Evolutionary conservation across 2,329 filamentous ascomycete genomes (phyloP), one percentile per base, ranked within the genome.

Genomic region (Penicillium sp.): DNA sequence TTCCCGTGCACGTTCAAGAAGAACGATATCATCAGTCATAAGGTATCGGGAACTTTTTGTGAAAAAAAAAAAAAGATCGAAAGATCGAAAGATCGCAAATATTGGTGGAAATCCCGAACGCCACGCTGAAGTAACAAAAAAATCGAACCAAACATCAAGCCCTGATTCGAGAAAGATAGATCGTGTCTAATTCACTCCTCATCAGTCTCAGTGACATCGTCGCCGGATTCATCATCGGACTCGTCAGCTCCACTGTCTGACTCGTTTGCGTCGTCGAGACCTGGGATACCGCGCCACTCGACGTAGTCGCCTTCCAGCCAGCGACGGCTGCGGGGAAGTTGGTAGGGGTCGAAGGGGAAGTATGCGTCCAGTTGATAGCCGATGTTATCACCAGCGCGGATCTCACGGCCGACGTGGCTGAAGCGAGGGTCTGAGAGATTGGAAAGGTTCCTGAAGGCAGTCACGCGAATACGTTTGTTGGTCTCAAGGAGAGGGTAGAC

Each of bases 331-430:
- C 86, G 81, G 0, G 93, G 93, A 49, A 99, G 80, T 68, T 93
- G 89, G 74, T 97, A 99, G 2, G 96, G 96, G 71, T 99, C 94
- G 69, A 99, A 99, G 0, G 94, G 94, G 70, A 97, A 99, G 73
- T 96, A 97, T 0, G 92, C 90, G 66, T 97, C 93, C 1, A 99
- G 83, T 74, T 96, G 89, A 68, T 93, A 88, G 68, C 86, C 89
- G 61, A 88, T 86, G 65, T 96, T 91, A 58, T 90, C 89, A 53
- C 87, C 77, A 58, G 73, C 79, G 59, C 68, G 79, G 54, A 79
- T 84, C 65, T 87, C 83, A 47, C 85, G 82, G 54, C 83, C 80
- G 4, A 78, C 73, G 17, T 77, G 73, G 50, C 68, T 73, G 58
- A 77, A 78, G 50, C 72, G 68, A 9, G 73, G 66, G 49, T 75